Base-by-base conservation (phyloP, 2,329 filamentous ascomycete species). In the Ceratocystis eucalypticola region DNA sequence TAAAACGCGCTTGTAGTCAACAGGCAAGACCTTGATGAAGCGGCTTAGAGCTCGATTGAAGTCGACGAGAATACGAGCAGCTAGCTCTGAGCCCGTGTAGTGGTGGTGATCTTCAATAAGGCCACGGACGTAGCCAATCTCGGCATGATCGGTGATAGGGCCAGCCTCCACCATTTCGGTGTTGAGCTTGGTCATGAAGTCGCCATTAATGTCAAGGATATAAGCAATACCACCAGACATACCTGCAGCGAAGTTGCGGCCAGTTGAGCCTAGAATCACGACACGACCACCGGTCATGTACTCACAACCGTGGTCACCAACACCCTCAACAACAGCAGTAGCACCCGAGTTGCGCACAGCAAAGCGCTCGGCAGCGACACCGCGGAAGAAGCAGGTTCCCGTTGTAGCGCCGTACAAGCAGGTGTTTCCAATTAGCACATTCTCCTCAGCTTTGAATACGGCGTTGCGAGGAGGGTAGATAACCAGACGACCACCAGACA, bases 181-280 rank as follows among this genome's bases (percentile, higher is more conserved):
- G 79, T 97, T 97, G 78, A 96, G 88, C 83, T 96, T 96, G 71
- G 87, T 85, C 75, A 89, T 81, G 79, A 96, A 96, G 77, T 96
- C 91, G 70, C 88, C 84, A 75, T 93, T 84, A 73, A 94, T 88
- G 73, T 97, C 93, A 37, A 97, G 84, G 65, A 96, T 85, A 73
- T 96, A 97, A 20, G 92, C 92, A 72, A 97, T 96, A 81, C 93
- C 93, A 74, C 93, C 93, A 73, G 92, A 96, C 93, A 97, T 97
- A 81, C 93, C 93, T 69, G 93, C 93, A 72, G 92, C 93, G 74
- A 97, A 97, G 81, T 97, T 97, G 72, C 93, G 92, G 59, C 93
- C 93, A 74, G 91, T 96, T 72, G 84, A 85, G 67, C 93, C 93
- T 61, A 97, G 83, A 73, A 96, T 83, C 70, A 97, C 80, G 63